Evolutionary conservation across 225 moss, liverwort and hornwort genomes (phyloP).

Genomic region (Physcomitrium patens): DNA sequence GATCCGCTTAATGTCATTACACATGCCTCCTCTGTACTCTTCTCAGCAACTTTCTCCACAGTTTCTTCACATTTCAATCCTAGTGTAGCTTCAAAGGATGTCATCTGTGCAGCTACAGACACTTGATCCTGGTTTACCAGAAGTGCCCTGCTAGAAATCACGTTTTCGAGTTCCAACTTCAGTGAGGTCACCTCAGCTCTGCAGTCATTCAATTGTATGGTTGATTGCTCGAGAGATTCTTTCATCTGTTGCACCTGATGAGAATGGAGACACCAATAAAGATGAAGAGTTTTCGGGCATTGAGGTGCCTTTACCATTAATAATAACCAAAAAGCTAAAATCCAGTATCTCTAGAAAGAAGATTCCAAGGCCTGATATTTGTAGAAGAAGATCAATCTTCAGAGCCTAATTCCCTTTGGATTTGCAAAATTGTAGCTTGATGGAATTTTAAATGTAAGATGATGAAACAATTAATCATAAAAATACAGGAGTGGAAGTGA

Average conservation of each 20-base stretch:
- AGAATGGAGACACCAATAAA: conserved; percentile 18
- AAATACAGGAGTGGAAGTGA: conserved; percentile 13
- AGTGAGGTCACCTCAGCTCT: conserved; percentile 73
- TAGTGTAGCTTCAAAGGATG: conserved; percentile 21
- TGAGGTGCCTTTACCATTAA: conserved; percentile 1
- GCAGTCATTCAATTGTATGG: conserved; percentile 61
- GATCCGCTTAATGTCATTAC: conserved; percentile 10
- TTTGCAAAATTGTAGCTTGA: neutral
- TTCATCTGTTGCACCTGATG: conserved; percentile 58
- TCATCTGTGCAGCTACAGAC: conserved; percentile 22
- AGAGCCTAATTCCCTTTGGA: conserved; percentile 7
- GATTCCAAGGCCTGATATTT: conserved; percentile 1
- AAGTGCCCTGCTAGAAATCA: conserved; percentile 47
- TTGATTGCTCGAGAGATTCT: conserved; percentile 54
- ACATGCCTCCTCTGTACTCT: conserved; percentile 25
- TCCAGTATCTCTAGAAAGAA: neutral
- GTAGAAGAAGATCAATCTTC: conserved; percentile 9
- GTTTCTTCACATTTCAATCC: conserved; percentile 29
- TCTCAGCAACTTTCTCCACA: conserved; percentile 5
- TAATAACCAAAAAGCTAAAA: conserved; percentile 15
- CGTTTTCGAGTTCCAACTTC: conserved; percentile 67
- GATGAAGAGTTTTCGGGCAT: neutral
- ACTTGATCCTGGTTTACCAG: conserved; percentile 26
- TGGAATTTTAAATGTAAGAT: neutral
- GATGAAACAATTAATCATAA: neutral